Evolutionary conservation across 495 filamentous ascomycete genomes (phyloP), one percentile per base, ranked within the genome.

Genomic region (Hypoxylon rickii): DNA sequence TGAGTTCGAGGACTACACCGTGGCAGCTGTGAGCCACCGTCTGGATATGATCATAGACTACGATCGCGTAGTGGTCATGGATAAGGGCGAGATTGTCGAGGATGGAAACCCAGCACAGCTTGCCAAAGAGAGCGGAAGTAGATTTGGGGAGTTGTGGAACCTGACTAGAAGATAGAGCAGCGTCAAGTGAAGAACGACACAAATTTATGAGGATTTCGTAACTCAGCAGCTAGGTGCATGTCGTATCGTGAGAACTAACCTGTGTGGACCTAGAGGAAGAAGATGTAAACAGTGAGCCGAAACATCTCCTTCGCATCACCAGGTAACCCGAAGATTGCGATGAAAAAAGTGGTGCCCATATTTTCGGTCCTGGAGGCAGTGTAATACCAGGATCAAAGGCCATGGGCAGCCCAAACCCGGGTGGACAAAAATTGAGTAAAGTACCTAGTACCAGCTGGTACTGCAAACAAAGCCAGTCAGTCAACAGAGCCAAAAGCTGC

Each of bases 21-120:
- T 82, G 16, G 64, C 82, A 2, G 68, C 72, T 42, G 73, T 83
- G 4, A 74, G 69, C 11, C 77, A 83, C 61, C 71, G 74, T 48
- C 44, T 80, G 7, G 71, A 76, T 2, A 74, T 73, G 58, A 63
- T 79, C 3, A 72, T 78, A 67, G 69, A 73, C 34, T 76, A 76
- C 53, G 74, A 82, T 49, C 61, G 64, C 18, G 74, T 79, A 2
- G 64, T 77, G 1, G 69, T 80, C 0, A 75, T 80, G 76, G 72
- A 71, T 16, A 63, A 53, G 17, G 72, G 72, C 7, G 44, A 59
- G 59, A 61, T 79, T 34, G 69, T 79, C 7, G 76, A 81, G 66
- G 55, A 56, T 8, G 78, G 73, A 2, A 58, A 53, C 41, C 76
- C 76, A 4, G 55, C 15, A 18, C 56, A 57, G 20, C 34, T 76